Evolutionary conservation across 805 yeast species (phyloP).

Genomic region (Pichia manshurica): DNA sequence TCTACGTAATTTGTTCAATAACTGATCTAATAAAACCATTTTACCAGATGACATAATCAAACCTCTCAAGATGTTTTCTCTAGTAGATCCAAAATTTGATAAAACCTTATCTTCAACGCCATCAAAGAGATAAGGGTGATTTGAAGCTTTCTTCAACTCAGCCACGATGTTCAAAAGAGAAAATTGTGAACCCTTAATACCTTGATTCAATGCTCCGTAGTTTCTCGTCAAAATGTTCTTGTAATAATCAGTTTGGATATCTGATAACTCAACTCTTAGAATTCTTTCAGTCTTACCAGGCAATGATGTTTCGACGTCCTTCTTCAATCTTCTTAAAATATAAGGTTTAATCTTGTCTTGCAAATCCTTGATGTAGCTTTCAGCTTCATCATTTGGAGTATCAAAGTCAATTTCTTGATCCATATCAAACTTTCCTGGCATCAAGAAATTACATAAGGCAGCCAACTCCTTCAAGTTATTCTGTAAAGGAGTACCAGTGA

Average conservation of each 20-base stretch:
- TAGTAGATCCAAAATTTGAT: slow-evolving; percentile 54
- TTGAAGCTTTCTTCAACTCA: slow-evolving; percentile 93
- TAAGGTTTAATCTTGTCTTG: slow-evolving; percentile 86
- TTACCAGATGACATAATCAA: slow-evolving; percentile 97
- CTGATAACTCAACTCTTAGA: slow-evolving; percentile 89
- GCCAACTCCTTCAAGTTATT: slow-evolving; percentile 93
- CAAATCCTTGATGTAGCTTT: slow-evolving; percentile 76
- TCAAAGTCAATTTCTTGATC: slow-evolving; percentile 96
- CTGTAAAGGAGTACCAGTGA: slow-evolving; percentile 97
- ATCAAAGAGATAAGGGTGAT: slow-evolving; percentile 94
- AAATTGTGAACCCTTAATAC: slow-evolving; percentile 72
- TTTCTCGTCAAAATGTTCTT: slow-evolving; percentile 89
- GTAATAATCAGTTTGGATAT: slow-evolving; percentile 90
- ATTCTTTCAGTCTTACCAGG: slow-evolving; percentile 96
- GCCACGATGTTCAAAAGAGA: slow-evolving; percentile 88
- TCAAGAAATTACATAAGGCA: slow-evolving; percentile 87
- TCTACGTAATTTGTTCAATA: slow-evolving; percentile 72
- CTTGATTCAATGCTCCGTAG: slow-evolving; percentile 85
- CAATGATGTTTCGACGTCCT: slow-evolving; percentile 94
- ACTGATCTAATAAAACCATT: slow-evolving; percentile 91
- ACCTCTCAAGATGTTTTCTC: slow-evolving; percentile 83
- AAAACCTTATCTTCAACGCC: slow-evolving; percentile 83
- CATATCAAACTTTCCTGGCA: slow-evolving; percentile 89
- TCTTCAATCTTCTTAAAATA: slow-evolving; percentile 86
- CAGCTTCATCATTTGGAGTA: slow-evolving; percentile 80